phyloP scores from a whole-genome alignment of 225 moss, liverwort and hornwort genomes.

The Pseudoscleropodium purum region DNA sequence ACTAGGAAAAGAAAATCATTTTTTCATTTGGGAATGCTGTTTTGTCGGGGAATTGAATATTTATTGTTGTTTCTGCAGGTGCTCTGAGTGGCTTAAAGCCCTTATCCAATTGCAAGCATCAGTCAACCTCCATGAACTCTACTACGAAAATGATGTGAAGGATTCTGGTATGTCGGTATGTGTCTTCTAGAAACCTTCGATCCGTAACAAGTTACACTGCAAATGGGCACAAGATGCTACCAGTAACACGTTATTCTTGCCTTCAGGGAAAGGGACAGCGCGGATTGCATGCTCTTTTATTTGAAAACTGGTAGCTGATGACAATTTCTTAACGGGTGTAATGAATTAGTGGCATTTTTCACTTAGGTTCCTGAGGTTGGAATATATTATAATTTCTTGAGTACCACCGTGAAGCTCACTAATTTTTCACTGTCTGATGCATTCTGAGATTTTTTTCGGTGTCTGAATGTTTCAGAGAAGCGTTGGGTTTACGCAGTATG shows the following conservation, averaged over 20 bases:
- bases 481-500: slow-evolving; percentile 55
- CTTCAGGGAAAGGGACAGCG: not conserved
- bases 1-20: not conserved
- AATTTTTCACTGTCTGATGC: not conserved
- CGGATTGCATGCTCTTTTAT: not conserved
- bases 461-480: slow-evolving; percentile 8
- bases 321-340: not conserved
- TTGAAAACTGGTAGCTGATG: not conserved
- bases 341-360: not conserved
- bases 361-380: not conserved
- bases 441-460: not conserved
- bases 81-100: slow-evolving; percentile 31
- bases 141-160: slow-evolving; percentile 48
- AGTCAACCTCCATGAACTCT: slow-evolving; percentile 58
- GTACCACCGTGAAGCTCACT: not conserved
- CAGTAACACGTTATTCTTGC: not conserved
- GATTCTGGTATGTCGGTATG: slow-evolving; percentile 39
- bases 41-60: not conserved
- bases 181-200: not conserved
- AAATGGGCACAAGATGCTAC: not conserved
- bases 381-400: not conserved
- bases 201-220: not conserved
- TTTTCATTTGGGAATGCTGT: not conserved
- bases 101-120: slow-evolving; percentile 36
- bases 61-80: slow-evolving; percentile 20